phyloP scores from a whole-genome alignment of 2,329 filamentous ascomycete genomes.

The Colletotrichum australisinense region DNA sequence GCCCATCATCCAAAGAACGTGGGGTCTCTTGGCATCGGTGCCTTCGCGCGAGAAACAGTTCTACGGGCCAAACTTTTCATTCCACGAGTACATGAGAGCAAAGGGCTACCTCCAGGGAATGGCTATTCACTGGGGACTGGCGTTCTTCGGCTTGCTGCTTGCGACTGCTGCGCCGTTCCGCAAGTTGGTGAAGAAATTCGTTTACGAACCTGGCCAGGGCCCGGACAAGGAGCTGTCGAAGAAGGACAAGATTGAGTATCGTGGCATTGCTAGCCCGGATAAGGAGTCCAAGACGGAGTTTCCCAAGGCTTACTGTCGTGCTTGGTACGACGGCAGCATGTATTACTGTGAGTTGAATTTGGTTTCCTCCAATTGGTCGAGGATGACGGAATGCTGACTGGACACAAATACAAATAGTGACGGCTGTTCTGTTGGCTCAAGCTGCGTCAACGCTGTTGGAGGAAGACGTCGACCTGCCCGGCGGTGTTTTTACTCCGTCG shows the following conservation, averaged over 20 bases:
- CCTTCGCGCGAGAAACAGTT: slow-evolving; percentile 55
- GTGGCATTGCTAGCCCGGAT: slow-evolving; percentile 73
- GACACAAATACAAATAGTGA: slow-evolving; percentile 61
- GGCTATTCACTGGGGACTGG: slow-evolving; percentile 59
- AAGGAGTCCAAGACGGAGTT: slow-evolving; percentile 47
- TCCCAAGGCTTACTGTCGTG: slow-evolving; percentile 66
- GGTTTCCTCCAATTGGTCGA: neutral
- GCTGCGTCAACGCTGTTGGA: slow-evolving; percentile 74
- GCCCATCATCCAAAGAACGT: slow-evolving; percentile 69
- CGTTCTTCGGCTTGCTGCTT: slow-evolving; percentile 57
- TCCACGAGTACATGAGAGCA: slow-evolving; percentile 64
- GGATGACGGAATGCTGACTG: neutral
- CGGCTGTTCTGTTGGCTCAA: slow-evolving; percentile 71
- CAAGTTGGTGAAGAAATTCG: slow-evolving; percentile 53
- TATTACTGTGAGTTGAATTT: slow-evolving; percentile 73
- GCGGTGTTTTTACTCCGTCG: slow-evolving; percentile 79
- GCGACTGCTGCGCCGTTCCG: slow-evolving; percentile 58
- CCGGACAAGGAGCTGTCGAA: slow-evolving; percentile 62
- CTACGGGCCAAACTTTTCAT: slow-evolving; percentile 73
- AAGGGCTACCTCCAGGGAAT: slow-evolving; percentile 63
- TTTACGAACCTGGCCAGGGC: slow-evolving; percentile 67
- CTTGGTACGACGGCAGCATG: slow-evolving; percentile 68
- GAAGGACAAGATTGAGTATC: slow-evolving; percentile 72
- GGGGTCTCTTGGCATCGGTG: slow-evolving; percentile 67
- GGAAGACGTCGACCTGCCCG: slow-evolving; percentile 69